Conservation (phyloP, 2,329 filamentous ascomycete species). For the Acephala macrosclerotiorum region DNA sequence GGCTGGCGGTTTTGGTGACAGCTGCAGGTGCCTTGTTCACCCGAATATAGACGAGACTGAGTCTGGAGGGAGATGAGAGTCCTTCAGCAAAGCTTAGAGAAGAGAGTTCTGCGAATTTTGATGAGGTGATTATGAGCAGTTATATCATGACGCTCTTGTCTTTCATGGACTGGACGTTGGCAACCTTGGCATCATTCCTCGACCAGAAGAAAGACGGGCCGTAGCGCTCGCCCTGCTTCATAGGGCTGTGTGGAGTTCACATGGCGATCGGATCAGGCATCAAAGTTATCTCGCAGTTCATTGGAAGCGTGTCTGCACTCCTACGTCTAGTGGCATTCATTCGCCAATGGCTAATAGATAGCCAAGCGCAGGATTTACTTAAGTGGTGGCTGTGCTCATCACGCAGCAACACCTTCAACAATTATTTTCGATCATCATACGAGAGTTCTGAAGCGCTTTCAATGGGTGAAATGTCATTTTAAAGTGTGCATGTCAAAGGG, state of each 20-base stretch:
- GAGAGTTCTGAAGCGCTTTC: too few species aligned
- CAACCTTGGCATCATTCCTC: neutral
- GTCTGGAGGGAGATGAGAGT: neutral
- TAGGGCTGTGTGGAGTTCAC: too few species aligned
- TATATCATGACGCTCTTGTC: neutral
- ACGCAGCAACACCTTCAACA: neutral
- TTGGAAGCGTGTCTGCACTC: neutral
- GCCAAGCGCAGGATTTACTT: neutral
- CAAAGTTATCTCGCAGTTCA: neutral
- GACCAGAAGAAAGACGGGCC: neutral
- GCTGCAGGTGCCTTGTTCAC: neutral
- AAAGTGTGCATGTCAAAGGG: too few species aligned
- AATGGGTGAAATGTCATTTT: too few species aligned
- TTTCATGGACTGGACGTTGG: neutral
- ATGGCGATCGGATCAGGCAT: too few species aligned
- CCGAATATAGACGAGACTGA: neutral
- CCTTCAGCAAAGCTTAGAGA: neutral
- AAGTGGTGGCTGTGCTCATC: constrained; percentile 5
- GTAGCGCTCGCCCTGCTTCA: neutral
- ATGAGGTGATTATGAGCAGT: neutral
- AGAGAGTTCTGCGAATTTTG: neutral
- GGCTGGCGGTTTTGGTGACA: neutral
- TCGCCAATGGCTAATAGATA: neutral
- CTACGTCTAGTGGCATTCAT: neutral
- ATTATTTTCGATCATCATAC: neutral